A percentile compares a stretch with the other conserved stretches of the same genome.
phyloP scores from a whole-genome alignment of 169 alveolate species.

The Eimeria mitis region DNA sequence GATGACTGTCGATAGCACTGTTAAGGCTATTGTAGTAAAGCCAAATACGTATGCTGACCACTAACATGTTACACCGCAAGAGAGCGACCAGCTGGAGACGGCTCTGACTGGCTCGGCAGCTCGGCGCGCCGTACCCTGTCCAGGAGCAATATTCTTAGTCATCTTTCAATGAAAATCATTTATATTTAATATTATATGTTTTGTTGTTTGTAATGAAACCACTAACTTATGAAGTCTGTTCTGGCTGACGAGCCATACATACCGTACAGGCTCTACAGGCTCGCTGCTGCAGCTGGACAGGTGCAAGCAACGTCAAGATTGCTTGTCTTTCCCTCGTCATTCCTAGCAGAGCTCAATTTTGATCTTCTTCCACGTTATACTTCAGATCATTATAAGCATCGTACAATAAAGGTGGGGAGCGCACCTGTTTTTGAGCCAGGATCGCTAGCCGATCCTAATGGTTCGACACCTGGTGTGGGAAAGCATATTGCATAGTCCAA shows the following conservation, averaged over 20 bases:
- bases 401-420: neutral
- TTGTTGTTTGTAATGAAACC: neutral
- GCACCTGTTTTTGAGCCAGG: neutral
- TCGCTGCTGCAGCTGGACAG: neutral
- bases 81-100: neutral
- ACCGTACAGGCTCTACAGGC: neutral
- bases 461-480: neutral
- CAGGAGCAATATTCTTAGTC: neutral
- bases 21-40: neutral
- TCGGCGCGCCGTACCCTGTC: neutral
- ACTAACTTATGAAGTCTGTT: neutral
- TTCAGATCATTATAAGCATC: neutral
- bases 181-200: neutral
- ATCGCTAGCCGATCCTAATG: neutral
- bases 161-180: neutral
- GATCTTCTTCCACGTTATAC: neutral
- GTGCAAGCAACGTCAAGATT: slow-evolving; percentile 18
- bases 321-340: neutral
- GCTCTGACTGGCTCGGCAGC: neutral
- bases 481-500: neutral
- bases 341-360: neutral
- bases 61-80: neutral
- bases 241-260: neutral
- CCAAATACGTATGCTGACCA: neutral
- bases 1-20: neutral